phyloP scores from a whole-genome alignment of 768 basidiomycete species.

The Serendipita vermifera region DNA sequence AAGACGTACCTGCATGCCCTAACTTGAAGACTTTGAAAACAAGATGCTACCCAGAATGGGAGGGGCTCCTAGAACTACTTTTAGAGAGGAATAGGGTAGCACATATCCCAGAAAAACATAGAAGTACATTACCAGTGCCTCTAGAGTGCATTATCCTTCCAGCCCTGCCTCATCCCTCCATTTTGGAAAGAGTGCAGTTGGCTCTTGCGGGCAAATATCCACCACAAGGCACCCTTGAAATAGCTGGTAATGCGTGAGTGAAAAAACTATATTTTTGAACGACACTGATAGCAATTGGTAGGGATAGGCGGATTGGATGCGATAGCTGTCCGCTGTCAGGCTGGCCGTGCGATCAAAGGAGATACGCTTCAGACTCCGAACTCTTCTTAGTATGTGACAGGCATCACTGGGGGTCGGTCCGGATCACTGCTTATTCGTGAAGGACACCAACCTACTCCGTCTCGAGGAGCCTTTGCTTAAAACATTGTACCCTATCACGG shows the following conservation, averaged over 20 bases:
- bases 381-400: background rate
- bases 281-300: too few relatives aligned
- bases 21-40: background rate
- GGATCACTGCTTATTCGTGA: background rate
- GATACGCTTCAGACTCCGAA: background rate
- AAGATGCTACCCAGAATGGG: background rate
- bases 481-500: too few relatives aligned
- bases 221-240: too few relatives aligned
- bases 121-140: background rate
- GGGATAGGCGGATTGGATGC: too few relatives aligned
- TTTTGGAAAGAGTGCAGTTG: background rate
- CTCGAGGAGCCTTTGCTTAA: too few relatives aligned
- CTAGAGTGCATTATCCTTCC: background rate
- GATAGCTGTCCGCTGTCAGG: slow-evolving; percentile 6
- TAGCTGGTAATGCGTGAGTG: too few relatives aligned
- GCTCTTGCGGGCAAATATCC: background rate
- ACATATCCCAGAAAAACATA: background rate
- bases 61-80: background rate
- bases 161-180: background rate
- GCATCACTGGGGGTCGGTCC: background rate
- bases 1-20: background rate
- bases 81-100: background rate
- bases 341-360: background rate
- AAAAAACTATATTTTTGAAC: too few relatives aligned
- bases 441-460: too few relatives aligned